phyloP scores from a whole-genome alignment of 2,329 filamentous ascomycete species.

The Botryosphaeria dothidea region DNA sequence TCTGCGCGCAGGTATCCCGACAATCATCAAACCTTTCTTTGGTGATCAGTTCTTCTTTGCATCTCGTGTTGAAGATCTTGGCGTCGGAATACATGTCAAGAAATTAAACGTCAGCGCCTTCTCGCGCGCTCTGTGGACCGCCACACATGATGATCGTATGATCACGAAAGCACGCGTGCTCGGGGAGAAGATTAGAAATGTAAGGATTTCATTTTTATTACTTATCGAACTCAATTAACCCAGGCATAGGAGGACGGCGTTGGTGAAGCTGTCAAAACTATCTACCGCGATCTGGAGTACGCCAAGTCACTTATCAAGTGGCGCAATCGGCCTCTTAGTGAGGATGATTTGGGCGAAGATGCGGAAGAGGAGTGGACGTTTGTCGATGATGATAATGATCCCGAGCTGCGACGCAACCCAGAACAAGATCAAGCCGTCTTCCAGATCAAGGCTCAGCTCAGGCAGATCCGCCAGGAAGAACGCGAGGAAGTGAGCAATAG shows the following conservation, averaged over 20 bases:
- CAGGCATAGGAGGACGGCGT: slow-evolving; percentile 77
- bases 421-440: slow-evolving; percentile 8
- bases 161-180: slow-evolving; percentile 79
- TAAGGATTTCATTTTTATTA: slow-evolving; percentile 50
- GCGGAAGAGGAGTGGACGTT: slow-evolving; percentile 91
- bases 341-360: slow-evolving; percentile 47
- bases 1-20: slow-evolving; percentile 85
- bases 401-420: slow-evolving; percentile 25
- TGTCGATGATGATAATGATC: slow-evolving; percentile 64
- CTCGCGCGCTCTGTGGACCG: slow-evolving; percentile 85
- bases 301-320: slow-evolving; percentile 76
- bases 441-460: not conserved
- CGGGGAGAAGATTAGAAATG: slow-evolving; percentile 83
- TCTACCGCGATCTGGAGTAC: slow-evolving; percentile 95
- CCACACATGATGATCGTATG: slow-evolving; percentile 87
- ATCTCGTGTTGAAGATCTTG: slow-evolving; percentile 83
- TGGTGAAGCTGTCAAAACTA: slow-evolving; percentile 83
- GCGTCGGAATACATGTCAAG: slow-evolving; percentile 86
- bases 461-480: not conserved
- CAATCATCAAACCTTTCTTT: slow-evolving; percentile 95
- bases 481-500: not conserved
- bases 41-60: slow-evolving; percentile 98
- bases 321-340: slow-evolving; percentile 21
- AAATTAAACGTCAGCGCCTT: slow-evolving; percentile 87
- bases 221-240: slow-evolving; percentile 24